Percentiles rank a stretch among this genome's conserved stretches.
Evolutionary conservation across 371 early-diverging fungal species (phyloP).

Genomic region (Rhizopus arrhizus): DNA sequence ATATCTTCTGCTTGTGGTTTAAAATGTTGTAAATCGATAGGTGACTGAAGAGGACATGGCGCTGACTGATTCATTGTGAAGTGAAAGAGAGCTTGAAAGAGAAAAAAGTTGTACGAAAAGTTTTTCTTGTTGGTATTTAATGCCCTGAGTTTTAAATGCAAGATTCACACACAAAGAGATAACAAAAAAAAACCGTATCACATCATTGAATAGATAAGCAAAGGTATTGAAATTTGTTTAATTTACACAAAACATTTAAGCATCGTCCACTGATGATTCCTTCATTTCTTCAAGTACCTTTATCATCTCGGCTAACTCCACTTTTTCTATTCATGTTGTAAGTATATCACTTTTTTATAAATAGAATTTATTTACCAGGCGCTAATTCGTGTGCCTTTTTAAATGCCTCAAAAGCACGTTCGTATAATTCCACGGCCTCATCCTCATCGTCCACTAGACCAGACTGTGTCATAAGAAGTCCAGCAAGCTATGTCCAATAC

Average conservation of each 20-base stretch:
- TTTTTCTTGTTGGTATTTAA: background rate
- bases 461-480: slow-evolving; percentile 39
- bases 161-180: background rate
- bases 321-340: background rate
- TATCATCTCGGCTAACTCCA: background rate
- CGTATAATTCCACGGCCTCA: slow-evolving; percentile 35
- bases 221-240: no score
- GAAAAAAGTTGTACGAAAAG: background rate
- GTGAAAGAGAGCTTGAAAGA: background rate
- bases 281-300: slow-evolving; percentile 3
- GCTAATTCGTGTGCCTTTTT: slow-evolving; percentile 27
- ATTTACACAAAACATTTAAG: no score
- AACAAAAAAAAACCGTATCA: background rate
- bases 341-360: background rate
- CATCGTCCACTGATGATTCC: background rate
- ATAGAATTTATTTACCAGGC: slow-evolving; percentile 20
- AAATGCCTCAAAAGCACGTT: slow-evolving; percentile 29
- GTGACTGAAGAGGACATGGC: slow-evolving; percentile 14
- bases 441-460: slow-evolving; percentile 45
- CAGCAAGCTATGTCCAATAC: slow-evolving; percentile 28
- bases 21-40: slow-evolving; percentile 13
- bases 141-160: background rate
- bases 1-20: slow-evolving; percentile 52
- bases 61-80: background rate
- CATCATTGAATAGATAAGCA: background rate